phyloP scores from a whole-genome alignment of 1,284 basidiomycete species.

The Apiotrichum laibachii region DNA sequence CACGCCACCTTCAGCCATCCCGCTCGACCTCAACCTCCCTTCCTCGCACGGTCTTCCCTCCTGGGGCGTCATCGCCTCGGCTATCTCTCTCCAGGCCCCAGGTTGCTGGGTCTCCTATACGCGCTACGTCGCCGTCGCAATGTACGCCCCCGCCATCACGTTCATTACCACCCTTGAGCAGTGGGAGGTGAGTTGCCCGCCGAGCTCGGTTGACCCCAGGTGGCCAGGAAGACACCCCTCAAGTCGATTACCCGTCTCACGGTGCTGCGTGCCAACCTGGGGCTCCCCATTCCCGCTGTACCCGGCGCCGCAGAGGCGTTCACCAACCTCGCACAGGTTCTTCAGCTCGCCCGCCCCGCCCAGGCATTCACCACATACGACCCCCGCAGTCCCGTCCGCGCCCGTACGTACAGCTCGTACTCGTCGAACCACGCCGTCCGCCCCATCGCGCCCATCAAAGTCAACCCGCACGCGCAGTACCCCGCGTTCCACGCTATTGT shows the following conservation, averaged over 20 bases:
- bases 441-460: not conserved
- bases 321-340: not conserved
- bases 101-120: not conserved
- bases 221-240: not conserved
- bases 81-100: not conserved
- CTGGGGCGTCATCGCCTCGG: not conserved
- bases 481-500: not conserved
- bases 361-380: not conserved
- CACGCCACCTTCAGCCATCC: not conserved
- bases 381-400: not conserved
- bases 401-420: not conserved
- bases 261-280: not conserved
- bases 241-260: not conserved
- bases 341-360: not conserved
- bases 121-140: not conserved
- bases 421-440: not conserved
- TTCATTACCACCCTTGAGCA: not conserved
- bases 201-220: not conserved
- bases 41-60: not conserved
- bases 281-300: constrained; percentile 1
- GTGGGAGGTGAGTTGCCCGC: not conserved
- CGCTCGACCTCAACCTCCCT: not conserved
- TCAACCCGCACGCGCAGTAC: too few species aligned
- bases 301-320: constrained; percentile 1
- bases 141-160: not conserved